A percentile compares a stretch with the other conserved stretches of the same genome.
These are phyloP conservation scores for Candida xiaguanensis DNA, from an alignment of 805 yeast species.

Conservation along the genomic window DNA sequence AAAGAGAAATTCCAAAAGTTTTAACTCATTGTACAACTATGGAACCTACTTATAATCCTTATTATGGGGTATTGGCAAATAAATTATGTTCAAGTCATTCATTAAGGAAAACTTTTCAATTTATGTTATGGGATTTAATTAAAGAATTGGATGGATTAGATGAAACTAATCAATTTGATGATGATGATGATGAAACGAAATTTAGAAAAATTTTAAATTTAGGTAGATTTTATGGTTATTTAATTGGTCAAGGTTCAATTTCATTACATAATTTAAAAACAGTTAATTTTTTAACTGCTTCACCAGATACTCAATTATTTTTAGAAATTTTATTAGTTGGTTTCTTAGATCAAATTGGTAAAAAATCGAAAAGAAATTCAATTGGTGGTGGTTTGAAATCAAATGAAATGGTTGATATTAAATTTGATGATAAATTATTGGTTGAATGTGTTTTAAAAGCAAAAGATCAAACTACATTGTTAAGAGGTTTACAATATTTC, in stretches of 20 bases:
- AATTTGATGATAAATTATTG: slow-evolving; percentile 46
- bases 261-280: slow-evolving; percentile 71
- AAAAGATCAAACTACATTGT: slow-evolving; percentile 52
- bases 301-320: slow-evolving; percentile 63
- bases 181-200: slow-evolving; percentile 52
- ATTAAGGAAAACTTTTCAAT: slow-evolving; percentile 80
- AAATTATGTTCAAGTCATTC: slow-evolving; percentile 74
- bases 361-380: slow-evolving; percentile 50
- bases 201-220: slow-evolving; percentile 61
- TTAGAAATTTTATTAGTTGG: slow-evolving; percentile 71
- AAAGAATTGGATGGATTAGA: slow-evolving; percentile 57
- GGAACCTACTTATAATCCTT: slow-evolving; percentile 86
- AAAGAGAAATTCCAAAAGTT: slow-evolving; percentile 82
- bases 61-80: slow-evolving; percentile 75
- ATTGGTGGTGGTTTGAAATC: slow-evolving; percentile 43
- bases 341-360: slow-evolving; percentile 61
- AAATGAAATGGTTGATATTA: slow-evolving; percentile 25
- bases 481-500: slow-evolving; percentile 67
- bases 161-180: slow-evolving; percentile 33
- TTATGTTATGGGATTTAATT: slow-evolving; percentile 82
- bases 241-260: slow-evolving; percentile 70
- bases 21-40: slow-evolving; percentile 80
- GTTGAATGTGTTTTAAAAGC: slow-evolving; percentile 52
- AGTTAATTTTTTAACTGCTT: slow-evolving; percentile 66
- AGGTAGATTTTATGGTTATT: slow-evolving; percentile 76